Evolutionary conservation across 345 rosid species (phyloP), one percentile per base, ranked within the genome.

Genomic region (Gossypium stocksii): DNA sequence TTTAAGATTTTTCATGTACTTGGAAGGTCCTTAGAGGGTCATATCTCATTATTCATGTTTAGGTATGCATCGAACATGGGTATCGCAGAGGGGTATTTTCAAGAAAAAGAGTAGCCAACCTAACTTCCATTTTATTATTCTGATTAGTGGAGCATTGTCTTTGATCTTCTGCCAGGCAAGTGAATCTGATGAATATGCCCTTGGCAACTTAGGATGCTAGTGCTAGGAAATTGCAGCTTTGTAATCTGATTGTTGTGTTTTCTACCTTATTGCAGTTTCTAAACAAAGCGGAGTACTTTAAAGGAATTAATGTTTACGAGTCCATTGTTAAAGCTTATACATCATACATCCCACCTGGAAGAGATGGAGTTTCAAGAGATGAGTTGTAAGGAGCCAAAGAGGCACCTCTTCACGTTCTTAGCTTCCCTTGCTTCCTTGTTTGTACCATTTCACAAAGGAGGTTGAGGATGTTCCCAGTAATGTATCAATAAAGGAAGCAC

Each of bases 251-350:
- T 5, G n/a, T 72, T 46, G 3, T 46, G 3, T 69, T 72, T 74
- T 74, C 54, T 53, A 13, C 48, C 62, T 71, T 82, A 73, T 76
- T 76, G 82, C 92, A 91, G 98, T 95, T 87, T 81, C 83, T 93
- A 69, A 83, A 86, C 87, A 85, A 88, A 80, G 87, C 78, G 6
- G 97, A 93, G 82, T 93, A 93, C 83, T 78, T 93, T 85, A 90
- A 86, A 87, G 99, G 98, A 64, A 87, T 95, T 66, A 85, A 86
- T 52, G 81, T 93, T 16, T 91, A 91, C n/a, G 92, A 81, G 77
- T 90, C 97, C 45, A 87, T 93, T 65, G 85, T 95, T 70, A 85
- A 88, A 85, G 83, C 88, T 45, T 88, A 85, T 73, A 83, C 91
- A 66, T 86, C 94, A 38, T 87, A 84, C 58, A 77, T 65, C 2